Base-by-base conservation (phyloP, 768 basidiomycete genomes). In the Pholiota molesta region DNA sequence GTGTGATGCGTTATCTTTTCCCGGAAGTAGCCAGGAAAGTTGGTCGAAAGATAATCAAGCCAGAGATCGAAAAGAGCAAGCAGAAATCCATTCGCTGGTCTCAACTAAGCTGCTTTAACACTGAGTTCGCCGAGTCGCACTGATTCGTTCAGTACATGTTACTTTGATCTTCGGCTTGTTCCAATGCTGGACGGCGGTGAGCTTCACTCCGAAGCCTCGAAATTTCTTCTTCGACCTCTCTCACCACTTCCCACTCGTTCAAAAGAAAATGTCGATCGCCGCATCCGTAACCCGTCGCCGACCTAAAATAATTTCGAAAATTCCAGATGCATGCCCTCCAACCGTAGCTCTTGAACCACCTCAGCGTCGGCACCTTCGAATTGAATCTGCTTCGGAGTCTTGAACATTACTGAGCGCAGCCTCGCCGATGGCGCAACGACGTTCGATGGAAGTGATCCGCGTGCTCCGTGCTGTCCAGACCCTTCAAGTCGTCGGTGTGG, bases 1-100 rank as follows among this genome's bases (percentile, higher is more conserved):
- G 40, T 29, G 37, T 44, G 13, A 21, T 44, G 42, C 52, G 21
- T 37, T 55, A 37, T 37, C 14, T 19, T 26, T 26, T 19, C 10
- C 45, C 23, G 10, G 45, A 47, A 23, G 45, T 26, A 19, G n/a
- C 79, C 72, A 10, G 91, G 89, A 1, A 92, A 77, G 45, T 69
- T 74, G 9, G 83, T 81, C 21, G 80, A 74, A 26, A 92, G 74
- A 68, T 81, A 86, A 6, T 81, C 70, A 42, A 92, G 78, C 2
- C 86, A 35, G 17, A 83, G 82, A 62, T 83, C 81, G 60, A 91
- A 71, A 56, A 86, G 71, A 23, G 73, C 76, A n/a, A 83, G 83
- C 26, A 86, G 68, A 21, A 73, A 72, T 26, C 72, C 59, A 69
- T 77, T 69, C 52, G 62, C 65, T 31, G 71, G 58, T 51, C 51